Conservation (phyloP, 1,284 basidiomycete species). For the Moesziomyces sp. region DNA sequence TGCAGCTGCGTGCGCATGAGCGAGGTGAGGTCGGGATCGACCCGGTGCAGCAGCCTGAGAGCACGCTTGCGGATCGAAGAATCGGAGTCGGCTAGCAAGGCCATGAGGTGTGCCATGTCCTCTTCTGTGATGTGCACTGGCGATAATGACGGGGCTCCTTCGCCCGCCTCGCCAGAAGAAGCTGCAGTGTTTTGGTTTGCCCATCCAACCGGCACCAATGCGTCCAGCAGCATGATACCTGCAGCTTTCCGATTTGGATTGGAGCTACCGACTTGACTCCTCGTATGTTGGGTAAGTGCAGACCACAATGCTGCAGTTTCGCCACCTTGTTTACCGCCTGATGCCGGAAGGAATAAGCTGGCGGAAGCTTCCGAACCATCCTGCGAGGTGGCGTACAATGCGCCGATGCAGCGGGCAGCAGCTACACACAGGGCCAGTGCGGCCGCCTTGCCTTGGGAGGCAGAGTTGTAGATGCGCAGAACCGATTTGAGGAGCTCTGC, state of each 20-base stretch:
- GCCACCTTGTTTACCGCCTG: slow-evolving; percentile 3
- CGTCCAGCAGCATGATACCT: slow-evolving; percentile 22
- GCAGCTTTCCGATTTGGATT: slow-evolving; percentile 41
- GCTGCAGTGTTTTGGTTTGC: neutral
- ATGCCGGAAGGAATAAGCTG: neutral
- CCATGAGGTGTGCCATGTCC: slow-evolving; percentile 38
- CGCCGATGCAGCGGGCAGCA: slow-evolving; percentile 23
- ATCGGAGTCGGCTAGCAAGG: slow-evolving; percentile 26
- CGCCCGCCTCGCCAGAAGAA: no score
- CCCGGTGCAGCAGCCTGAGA: slow-evolving; percentile 19
- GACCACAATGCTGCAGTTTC: slow-evolving; percentile 28
- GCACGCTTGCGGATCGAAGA: slow-evolving; percentile 20
- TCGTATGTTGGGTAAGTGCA: slow-evolving; percentile 19
- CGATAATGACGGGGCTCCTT: neutral
- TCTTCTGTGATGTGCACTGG: slow-evolving; percentile 22
- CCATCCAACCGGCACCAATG: slow-evolving; percentile 32
- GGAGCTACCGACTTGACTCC: slow-evolving; percentile 28
- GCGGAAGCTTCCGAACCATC: no score
- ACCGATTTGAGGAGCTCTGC: slow-evolving; percentile 8
- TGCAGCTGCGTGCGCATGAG: slow-evolving; percentile 31
- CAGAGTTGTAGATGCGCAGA: slow-evolving; percentile 30
- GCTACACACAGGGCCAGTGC: slow-evolving; percentile 34
- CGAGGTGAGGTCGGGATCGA: slow-evolving; percentile 13
- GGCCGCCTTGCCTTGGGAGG: slow-evolving; percentile 25
- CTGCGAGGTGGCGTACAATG: neutral